phyloP scores from a whole-genome alignment of 192 early-diverging fungal genomes.

The Mortierella hygrophila region DNA sequence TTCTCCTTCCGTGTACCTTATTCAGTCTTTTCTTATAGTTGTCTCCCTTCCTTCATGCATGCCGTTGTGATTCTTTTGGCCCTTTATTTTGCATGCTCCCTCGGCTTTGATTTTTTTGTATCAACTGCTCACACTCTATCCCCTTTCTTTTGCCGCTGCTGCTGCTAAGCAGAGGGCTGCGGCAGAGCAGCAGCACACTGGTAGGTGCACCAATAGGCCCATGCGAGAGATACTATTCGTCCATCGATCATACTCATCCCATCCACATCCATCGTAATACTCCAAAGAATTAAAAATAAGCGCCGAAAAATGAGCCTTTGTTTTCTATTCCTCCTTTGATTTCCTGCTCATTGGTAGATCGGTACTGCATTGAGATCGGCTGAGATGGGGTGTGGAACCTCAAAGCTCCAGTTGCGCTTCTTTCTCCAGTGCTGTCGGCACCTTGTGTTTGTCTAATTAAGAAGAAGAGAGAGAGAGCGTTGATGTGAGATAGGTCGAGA shows the following conservation, averaged over 20 bases:
- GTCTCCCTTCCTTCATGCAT: too few species aligned
- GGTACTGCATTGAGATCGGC: background rate
- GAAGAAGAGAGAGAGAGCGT: too few species aligned
- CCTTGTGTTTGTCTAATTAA: too few species aligned
- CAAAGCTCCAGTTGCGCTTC: too few species aligned
- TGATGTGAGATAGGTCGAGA: too few species aligned
- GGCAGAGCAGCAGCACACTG: background rate
- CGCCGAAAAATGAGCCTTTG: background rate
- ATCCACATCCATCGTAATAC: background rate
- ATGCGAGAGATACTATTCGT: constrained; percentile 3
- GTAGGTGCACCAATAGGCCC: background rate
- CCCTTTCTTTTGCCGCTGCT: too few species aligned
- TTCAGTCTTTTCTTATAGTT: too few species aligned
- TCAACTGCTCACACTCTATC: too few species aligned
- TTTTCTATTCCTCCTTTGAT: background rate
- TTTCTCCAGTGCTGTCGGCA: too few species aligned
- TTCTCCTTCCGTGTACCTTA: too few species aligned
- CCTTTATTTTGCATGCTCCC: background rate
- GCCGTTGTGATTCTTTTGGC: background rate
- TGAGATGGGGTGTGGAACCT: too few species aligned
- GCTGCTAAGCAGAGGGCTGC: background rate
- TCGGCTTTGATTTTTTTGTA: background rate
- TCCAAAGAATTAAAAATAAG: constrained; percentile 1
- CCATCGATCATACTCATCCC: background rate
- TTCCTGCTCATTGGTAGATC: background rate